A percentile compares a stretch with the other conserved stretches of the same genome.
These are phyloP conservation scores for Bruguiera hainesii DNA, from an alignment of 441 rosid genomes.

Conservation along the genomic window DNA sequence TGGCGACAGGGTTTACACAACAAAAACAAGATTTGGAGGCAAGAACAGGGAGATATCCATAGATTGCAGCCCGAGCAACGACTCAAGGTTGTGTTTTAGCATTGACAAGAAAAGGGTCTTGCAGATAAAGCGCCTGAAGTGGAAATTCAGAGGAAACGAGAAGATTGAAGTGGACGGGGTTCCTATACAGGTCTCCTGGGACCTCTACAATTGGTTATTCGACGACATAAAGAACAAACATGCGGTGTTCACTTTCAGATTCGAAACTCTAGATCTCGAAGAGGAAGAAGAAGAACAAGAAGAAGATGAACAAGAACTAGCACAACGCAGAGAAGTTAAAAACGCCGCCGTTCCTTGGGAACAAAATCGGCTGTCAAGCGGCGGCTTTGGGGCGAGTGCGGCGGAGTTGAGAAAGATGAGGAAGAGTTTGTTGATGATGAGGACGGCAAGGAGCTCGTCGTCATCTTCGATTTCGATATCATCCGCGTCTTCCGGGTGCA, in stretches of 20 bases:
- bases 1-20: constrained; percentile 56
- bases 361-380: constrained; percentile 25
- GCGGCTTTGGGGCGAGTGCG: constrained; percentile 48
- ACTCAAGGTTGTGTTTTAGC: constrained; percentile 52
- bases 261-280: constrained; percentile 40
- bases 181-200: constrained; percentile 82
- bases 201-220: constrained; percentile 85
- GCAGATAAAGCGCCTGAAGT: constrained; percentile 64
- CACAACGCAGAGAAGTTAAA: constrained; percentile 20
- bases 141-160: constrained; percentile 94
- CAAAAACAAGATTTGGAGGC: constrained; percentile 70
- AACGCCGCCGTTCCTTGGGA: constrained; percentile 38
- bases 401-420: constrained; percentile 76
- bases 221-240: constrained; percentile 38
- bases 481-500: constrained; percentile 68
- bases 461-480: constrained; percentile 76
- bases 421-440: constrained; percentile 48
- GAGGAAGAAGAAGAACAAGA: constrained; percentile 28
- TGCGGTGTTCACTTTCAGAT: constrained; percentile 79
- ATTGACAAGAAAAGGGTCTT: constrained; percentile 57
- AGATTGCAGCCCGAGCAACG: constrained; percentile 57
- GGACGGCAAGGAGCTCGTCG: constrained; percentile 56
- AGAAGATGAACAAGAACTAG: not conserved
- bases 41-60: constrained; percentile 57
- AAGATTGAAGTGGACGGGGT: constrained; percentile 71